Conservation (phyloP, 345 rosid species). For the Sisymbrium irio region DNA sequence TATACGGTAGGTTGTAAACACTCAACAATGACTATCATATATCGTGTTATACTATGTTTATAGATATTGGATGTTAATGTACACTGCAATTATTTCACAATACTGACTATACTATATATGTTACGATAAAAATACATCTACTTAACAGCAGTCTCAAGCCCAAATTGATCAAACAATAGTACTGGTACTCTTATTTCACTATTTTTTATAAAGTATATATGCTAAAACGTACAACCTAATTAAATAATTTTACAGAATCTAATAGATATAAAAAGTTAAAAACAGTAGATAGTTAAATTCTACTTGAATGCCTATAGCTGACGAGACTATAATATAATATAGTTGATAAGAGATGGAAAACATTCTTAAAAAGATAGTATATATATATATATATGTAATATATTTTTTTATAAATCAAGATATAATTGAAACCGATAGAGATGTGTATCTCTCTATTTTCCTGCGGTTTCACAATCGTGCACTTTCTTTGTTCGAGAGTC, state of each 20-base stretch:
- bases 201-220: background rate
- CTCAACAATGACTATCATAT: background rate
- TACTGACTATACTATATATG: background rate
- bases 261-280: background rate
- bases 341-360: background rate
- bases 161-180: background rate
- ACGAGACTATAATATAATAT: background rate
- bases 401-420: no score
- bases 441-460: background rate
- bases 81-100: background rate
- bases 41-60: background rate
- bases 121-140: background rate
- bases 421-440: background rate
- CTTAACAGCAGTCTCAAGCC: background rate
- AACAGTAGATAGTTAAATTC: background rate
- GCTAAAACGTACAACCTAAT: background rate
- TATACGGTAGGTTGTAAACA: background rate
- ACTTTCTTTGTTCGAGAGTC: background rate
- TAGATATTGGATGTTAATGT: background rate
- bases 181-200: background rate
- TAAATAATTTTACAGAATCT: background rate
- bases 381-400: no score
- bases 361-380: background rate
- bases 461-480: background rate
- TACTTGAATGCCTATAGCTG: background rate